phyloP scores from a whole-genome alignment of 192 early-diverging fungal genomes.

The Coemansia sp. region DNA sequence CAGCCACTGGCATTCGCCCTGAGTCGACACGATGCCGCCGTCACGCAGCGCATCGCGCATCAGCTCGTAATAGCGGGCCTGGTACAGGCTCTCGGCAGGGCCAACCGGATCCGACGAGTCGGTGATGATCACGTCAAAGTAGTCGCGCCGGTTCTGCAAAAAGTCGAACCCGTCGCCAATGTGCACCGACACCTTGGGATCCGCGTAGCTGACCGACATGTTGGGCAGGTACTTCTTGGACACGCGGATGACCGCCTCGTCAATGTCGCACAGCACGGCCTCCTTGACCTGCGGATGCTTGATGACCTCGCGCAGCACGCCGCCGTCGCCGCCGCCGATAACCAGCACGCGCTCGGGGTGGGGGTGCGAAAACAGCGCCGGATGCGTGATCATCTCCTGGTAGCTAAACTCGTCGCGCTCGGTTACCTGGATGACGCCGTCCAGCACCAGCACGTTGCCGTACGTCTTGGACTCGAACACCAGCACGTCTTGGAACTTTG shows the following conservation, averaged over 20 bases:
- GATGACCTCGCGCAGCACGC: slow-evolving; percentile 96
- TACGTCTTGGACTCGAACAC: slow-evolving; percentile 94
- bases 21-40: slow-evolving; percentile 91
- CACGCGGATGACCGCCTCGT: slow-evolving; percentile 87
- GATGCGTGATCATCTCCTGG: slow-evolving; percentile 99
- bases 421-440: slow-evolving; percentile 96
- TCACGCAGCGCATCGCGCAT: slow-evolving; percentile 85
- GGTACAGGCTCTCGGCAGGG: slow-evolving; percentile 93
- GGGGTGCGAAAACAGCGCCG: slow-evolving; percentile 91
- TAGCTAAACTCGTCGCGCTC: slow-evolving; percentile 99
- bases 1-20: slow-evolving; percentile 99
- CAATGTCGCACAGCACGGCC: slow-evolving; percentile 95
- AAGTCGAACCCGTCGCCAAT: slow-evolving; percentile 97
- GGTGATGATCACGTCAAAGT: slow-evolving; percentile 98
- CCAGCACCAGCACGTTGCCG: slow-evolving; percentile 95
- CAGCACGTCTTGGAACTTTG: slow-evolving; percentile 93
- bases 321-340: slow-evolving; percentile 99
- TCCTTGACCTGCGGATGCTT: slow-evolving; percentile 93
- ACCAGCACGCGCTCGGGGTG: slow-evolving; percentile 95
- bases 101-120: slow-evolving; percentile 98
- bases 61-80: slow-evolving; percentile 87
- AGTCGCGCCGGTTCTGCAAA: slow-evolving; percentile 78
- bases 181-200: slow-evolving; percentile 91
- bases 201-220: slow-evolving; percentile 89
- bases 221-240: slow-evolving; percentile 91